Conservation (phyloP, 495 filamentous ascomycete genomes). For the Neurospora sp. region DNA sequence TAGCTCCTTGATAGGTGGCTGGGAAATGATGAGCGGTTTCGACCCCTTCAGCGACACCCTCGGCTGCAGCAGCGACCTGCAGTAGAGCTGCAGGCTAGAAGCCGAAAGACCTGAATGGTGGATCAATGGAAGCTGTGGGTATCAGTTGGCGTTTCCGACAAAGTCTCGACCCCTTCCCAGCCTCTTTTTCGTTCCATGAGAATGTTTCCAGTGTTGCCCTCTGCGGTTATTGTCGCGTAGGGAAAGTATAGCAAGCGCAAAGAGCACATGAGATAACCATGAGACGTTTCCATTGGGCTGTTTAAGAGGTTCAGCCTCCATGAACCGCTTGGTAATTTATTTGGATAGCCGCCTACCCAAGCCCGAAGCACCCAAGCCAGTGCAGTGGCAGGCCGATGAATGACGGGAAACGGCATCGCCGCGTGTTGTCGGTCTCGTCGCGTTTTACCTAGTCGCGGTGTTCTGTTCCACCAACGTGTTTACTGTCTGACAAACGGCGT, state of each 20-base stretch:
- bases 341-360: background rate
- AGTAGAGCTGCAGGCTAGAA: slow-evolving; percentile 15
- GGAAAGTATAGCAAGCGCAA: background rate
- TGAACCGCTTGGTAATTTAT: background rate
- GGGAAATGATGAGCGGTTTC: slow-evolving; percentile 1
- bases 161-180: slow-evolving; percentile 10
- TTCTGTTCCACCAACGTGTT: background rate
- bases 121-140: slow-evolving; percentile 10
- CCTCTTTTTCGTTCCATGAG: slow-evolving; percentile 10
- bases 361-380: background rate
- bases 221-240: slow-evolving; percentile 7
- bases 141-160: slow-evolving; percentile 14
- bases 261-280: background rate
- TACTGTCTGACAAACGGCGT: background rate
- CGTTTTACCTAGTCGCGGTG: background rate
- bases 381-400: background rate
- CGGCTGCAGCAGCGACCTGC: slow-evolving; percentile 14
- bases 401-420: background rate
- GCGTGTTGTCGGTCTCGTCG: background rate
- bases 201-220: slow-evolving; percentile 8
- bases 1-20: slow-evolving; percentile 7
- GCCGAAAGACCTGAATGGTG: slow-evolving; percentile 4
- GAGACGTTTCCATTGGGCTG: background rate
- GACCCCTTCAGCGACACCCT: slow-evolving; percentile 8
- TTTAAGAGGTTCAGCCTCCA: background rate